Evolutionary conservation across 2,329 filamentous ascomycete genomes (phyloP).

Genomic region (Orbilia ellipsospora): DNA sequence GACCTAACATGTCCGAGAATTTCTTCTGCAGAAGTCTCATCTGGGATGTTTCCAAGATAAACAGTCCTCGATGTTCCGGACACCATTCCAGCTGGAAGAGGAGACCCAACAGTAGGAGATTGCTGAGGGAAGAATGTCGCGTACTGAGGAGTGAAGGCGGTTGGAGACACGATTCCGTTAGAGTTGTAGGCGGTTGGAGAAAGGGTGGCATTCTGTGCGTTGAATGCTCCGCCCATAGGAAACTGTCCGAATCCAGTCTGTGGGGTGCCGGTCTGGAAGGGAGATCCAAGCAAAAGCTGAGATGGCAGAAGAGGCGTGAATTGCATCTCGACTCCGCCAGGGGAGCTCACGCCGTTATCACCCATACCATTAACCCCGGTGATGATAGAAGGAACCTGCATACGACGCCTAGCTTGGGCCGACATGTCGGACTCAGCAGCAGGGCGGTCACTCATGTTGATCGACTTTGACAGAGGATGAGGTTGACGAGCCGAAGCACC

Average conservation of each 20-base stretch:
- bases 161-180: conserved; percentile 78
- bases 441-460: conserved; percentile 68
- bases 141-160: conserved; percentile 82
- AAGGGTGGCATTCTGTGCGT: conserved; percentile 79
- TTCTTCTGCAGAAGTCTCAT: conserved; percentile 95
- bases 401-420: conserved; percentile 82
- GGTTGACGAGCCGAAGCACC: conserved; percentile 71
- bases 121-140: conserved; percentile 76
- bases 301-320: conserved; percentile 96
- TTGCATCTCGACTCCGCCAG: conserved; percentile 96
- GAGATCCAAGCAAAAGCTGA: conserved; percentile 91
- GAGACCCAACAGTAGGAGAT: conserved; percentile 83
- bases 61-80: conserved; percentile 95
- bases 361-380: conserved; percentile 74
- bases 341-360: conserved; percentile 80
- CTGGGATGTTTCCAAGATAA: conserved; percentile 97
- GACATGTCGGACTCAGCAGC: conserved; percentile 82
- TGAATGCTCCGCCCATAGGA: conserved; percentile 81
- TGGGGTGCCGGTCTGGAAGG: conserved; percentile 94
- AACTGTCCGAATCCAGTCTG: conserved; percentile 93
- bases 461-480: conserved; percentile 81
- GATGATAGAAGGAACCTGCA: conserved; percentile 91
- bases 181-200: conserved; percentile 86
- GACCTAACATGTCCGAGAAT: conserved; percentile 95
- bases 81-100: conserved; percentile 80